phyloP scores from a whole-genome alignment of 441 rosid genomes.

The Pelargonium exstipulatum region DNA sequence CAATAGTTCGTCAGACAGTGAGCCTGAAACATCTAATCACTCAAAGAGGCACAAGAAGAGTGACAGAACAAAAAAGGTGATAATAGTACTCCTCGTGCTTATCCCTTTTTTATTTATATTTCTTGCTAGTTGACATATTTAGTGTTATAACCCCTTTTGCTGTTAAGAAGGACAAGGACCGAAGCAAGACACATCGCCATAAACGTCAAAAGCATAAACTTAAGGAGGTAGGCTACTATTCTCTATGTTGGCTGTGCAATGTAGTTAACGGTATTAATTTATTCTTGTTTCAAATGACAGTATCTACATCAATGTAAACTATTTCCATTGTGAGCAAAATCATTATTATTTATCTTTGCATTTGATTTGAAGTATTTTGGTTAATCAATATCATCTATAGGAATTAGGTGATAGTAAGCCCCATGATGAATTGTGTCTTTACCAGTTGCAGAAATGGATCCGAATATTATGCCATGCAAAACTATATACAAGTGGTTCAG shows the following conservation, averaged over 20 bases:
- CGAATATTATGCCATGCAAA: no score
- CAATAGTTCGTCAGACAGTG: conserved; percentile 50
- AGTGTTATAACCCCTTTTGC: conserved; percentile 17
- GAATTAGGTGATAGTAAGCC: no score
- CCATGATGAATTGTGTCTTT: no score
- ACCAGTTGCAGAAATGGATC: no score
- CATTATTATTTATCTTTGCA: no score
- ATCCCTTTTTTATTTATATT: neutral
- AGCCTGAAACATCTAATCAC: conserved; percentile 42
- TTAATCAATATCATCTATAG: no score
- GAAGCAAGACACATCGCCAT: conserved; percentile 60
- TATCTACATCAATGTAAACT: no score
- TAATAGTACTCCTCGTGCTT: conserved; percentile 1
- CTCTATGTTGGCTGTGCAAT: neutral
- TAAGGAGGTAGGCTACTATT: conserved; percentile 57
- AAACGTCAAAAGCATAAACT: conserved; percentile 61
- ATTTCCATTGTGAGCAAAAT: no score
- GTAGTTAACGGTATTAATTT: neutral
- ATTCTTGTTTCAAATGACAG: neutral
- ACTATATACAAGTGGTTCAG: no score
- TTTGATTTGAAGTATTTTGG: no score
- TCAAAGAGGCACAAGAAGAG: conserved; percentile 65
- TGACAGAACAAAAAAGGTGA: conserved; percentile 74
- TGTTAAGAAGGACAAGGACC: conserved; percentile 63
- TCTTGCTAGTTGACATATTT: conserved; percentile 6